Evolutionary conservation across 1,284 basidiomycete species (phyloP).

Genomic region (Laetiporus sulphureus): DNA sequence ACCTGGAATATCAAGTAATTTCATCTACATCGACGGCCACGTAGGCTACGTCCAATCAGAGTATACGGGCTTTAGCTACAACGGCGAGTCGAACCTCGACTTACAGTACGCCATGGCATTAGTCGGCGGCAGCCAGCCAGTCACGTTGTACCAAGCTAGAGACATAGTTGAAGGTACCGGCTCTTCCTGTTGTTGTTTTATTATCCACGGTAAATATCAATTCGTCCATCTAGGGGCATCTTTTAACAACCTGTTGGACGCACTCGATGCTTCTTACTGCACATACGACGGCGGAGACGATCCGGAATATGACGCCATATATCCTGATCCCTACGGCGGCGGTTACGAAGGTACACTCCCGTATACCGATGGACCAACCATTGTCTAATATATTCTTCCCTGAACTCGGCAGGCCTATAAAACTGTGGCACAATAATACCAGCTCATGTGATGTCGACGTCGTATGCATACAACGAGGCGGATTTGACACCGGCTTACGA

Average conservation of each 20-base stretch:
- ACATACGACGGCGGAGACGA: conserved; percentile 58
- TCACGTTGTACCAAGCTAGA: conserved; percentile 34
- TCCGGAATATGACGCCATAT: conserved; percentile 24
- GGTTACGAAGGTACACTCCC: conserved; percentile 26
- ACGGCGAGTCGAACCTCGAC: conserved; percentile 42
- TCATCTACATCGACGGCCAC: no score
- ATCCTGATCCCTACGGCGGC: conserved; percentile 32
- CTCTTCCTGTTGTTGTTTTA: background rate
- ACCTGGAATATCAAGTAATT: background rate
- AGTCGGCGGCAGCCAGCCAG: conserved; percentile 26
- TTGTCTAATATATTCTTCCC: no score
- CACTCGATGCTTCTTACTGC: conserved; percentile 47
- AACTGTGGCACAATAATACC: conserved; percentile 30
- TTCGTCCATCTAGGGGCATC: conserved; percentile 27
- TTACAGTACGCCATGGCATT: conserved; percentile 34
- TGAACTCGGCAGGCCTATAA: conserved; percentile 19
- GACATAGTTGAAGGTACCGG: conserved; percentile 1
- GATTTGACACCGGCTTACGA: conserved; percentile 37
- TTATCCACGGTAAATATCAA: background rate
- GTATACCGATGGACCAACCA: conserved; percentile 9
- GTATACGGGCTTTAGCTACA: conserved; percentile 9
- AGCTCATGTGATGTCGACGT: conserved; percentile 48
- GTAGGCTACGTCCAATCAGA: background rate
- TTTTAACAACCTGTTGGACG: conserved; percentile 40
- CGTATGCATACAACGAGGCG: conserved; percentile 42